These are phyloP conservation scores for Ajuga chamaepitys DNA, from an alignment of 257 asterid species.

Conservation along the genomic window DNA sequence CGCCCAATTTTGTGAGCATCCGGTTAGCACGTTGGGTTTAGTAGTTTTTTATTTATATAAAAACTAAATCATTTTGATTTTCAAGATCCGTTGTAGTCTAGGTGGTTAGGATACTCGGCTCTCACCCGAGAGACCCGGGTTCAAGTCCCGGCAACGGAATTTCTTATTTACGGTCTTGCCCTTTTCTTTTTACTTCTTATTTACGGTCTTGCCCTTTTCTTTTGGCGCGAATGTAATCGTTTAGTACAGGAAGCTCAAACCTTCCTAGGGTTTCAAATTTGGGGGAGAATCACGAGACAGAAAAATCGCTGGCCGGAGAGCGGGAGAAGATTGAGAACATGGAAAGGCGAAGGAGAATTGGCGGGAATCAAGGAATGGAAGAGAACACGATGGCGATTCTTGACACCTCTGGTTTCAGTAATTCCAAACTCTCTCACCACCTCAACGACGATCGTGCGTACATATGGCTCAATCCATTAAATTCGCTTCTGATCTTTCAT, in stretches of 20 bases:
- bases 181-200: no score
- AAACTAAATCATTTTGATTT: no score
- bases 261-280: constrained; percentile 32
- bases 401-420: constrained; percentile 60
- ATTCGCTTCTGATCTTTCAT: background rate
- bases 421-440: constrained; percentile 52
- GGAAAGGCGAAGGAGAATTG: constrained; percentile 34
- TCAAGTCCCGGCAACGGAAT: constrained; percentile 93
- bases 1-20: no score
- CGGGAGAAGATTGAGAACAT: constrained; percentile 7
- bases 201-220: background rate
- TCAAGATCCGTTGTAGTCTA: constrained; percentile 97
- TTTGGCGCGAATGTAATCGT: constrained; percentile 20
- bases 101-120: constrained; percentile 96
- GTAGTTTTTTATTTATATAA: no score
- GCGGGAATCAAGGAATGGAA: constrained; percentile 45
- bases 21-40: no score
- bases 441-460: constrained; percentile 63
- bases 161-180: no score
- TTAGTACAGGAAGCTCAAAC: background rate
- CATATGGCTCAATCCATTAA: background rate
- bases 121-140: constrained; percentile 99
- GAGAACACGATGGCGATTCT: constrained; percentile 87
- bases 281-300: background rate
- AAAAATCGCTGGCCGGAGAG: background rate